Evolutionary conservation across 2,329 filamentous ascomycete genomes (phyloP).

Genomic region (Alternaria panax): DNA sequence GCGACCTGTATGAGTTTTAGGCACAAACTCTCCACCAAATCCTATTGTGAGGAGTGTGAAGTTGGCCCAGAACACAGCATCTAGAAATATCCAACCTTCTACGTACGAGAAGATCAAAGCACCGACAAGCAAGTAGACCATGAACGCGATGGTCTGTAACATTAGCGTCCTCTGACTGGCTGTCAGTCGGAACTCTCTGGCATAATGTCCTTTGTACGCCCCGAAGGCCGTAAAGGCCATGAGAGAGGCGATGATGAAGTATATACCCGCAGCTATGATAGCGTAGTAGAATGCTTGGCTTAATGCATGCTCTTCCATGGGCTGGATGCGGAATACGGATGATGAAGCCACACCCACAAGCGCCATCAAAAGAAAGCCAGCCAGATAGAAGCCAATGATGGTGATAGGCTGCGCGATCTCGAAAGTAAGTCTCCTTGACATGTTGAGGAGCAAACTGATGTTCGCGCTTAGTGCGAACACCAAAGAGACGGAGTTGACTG

Average conservation of each 20-base stretch:
- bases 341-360: conserved; percentile 59
- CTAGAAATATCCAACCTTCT: conserved; percentile 62
- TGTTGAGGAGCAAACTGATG: conserved; percentile 63
- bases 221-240: conserved; percentile 65
- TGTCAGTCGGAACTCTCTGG: conserved; percentile 64
- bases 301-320: conserved; percentile 55
- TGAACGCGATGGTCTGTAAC: conserved; percentile 60
- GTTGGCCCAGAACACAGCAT: conserved; percentile 64
- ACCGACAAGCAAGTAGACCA: conserved; percentile 58
- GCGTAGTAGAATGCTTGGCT: conserved; percentile 68
- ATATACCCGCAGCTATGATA: conserved; percentile 64
- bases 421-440: conserved; percentile 64
- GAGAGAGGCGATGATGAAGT: conserved; percentile 63
- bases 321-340: conserved; percentile 53
- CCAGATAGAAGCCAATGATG: conserved; percentile 65
- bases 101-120: conserved; percentile 57
- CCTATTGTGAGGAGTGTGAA: conserved; percentile 65
- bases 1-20: conserved; percentile 58
- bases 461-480: conserved; percentile 63
- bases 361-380: conserved; percentile 62
- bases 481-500: conserved; percentile 64
- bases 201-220: conserved; percentile 62
- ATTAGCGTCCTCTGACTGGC: conserved; percentile 64
- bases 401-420: conserved; percentile 66
- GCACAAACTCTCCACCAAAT: conserved; percentile 60